Evolutionary conservation across 1,139 yeast species (phyloP).

Genomic region (Geotrichum restrictum): DNA sequence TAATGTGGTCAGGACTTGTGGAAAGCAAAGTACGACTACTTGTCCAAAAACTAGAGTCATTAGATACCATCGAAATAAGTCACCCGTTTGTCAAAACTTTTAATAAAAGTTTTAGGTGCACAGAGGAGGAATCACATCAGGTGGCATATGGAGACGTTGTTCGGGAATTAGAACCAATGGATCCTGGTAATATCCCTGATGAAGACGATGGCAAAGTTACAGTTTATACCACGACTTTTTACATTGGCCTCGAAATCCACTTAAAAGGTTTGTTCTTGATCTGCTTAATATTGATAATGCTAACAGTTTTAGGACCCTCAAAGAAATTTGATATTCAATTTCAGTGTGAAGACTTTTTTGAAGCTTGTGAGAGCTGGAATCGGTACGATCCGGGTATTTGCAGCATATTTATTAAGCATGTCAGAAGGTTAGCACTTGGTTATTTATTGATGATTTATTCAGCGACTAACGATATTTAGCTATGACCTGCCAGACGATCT

Average conservation of each 20-base stretch:
- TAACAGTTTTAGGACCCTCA: conserved; percentile 27
- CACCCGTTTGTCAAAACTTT: conserved; percentile 88
- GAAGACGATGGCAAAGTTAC: conserved; percentile 35
- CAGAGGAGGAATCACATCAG: conserved; percentile 50
- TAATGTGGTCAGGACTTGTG: conserved; percentile 90
- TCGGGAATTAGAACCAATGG: conserved; percentile 21
- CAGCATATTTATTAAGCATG: conserved; percentile 63
- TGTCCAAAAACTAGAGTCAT: conserved; percentile 74
- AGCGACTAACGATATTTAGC: conserved; percentile 24
- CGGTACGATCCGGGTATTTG: conserved; percentile 60
- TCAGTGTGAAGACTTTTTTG: conserved; percentile 87
- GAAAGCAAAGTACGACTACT: conserved; percentile 80
- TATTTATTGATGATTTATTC: neutral
- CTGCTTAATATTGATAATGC: neutral
- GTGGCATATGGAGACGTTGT: conserved; percentile 47
- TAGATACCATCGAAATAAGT: conserved; percentile 72
- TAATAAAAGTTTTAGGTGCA: conserved; percentile 52
- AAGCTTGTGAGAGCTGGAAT: conserved; percentile 69
- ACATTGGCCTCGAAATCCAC: conserved; percentile 70
- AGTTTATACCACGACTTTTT: conserved; percentile 70
- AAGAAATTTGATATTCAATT: conserved; percentile 76
- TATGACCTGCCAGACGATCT: conserved; percentile 84
- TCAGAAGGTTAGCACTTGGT: conserved; percentile 47
- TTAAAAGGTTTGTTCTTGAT: conserved; percentile 40
- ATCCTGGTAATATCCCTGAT: conserved; percentile 29